Evolutionary conservation across 768 basidiomycete genomes (phyloP).

Genomic region (Boletus subcaerulescens): DNA sequence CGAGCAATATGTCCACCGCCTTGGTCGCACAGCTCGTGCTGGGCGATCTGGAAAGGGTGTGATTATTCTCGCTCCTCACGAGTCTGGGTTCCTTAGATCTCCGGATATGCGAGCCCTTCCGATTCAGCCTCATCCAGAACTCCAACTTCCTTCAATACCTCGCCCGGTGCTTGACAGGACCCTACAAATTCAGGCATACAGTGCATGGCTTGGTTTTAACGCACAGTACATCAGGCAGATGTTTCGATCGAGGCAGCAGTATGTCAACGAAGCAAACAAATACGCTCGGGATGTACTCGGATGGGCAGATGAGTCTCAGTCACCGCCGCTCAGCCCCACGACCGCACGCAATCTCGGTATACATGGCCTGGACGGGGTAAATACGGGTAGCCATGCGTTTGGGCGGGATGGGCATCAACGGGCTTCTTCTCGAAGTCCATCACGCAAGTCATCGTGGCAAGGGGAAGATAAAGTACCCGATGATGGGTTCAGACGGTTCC

Average conservation of each 20-base stretch:
- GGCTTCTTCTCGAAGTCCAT: conserved; percentile 4
- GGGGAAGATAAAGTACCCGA: neutral
- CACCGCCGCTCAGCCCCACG: conserved; percentile 40
- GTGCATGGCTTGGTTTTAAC: conserved; percentile 58
- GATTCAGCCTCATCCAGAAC: conserved; percentile 32
- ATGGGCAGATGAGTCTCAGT: conserved; percentile 31
- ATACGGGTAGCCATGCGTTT: conserved; percentile 3
- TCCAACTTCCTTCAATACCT: conserved; percentile 27
- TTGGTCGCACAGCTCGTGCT: conserved; percentile 76
- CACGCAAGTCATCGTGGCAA: conserved; percentile 12
- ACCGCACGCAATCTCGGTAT: conserved; percentile 52
- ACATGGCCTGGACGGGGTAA: conserved; percentile 34
- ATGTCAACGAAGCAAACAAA: conserved; percentile 40
- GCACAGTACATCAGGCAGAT: conserved; percentile 38
- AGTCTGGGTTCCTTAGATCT: conserved; percentile 45
- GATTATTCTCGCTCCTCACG: conserved; percentile 51
- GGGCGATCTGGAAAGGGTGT: conserved; percentile 61
- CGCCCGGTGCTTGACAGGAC: conserved; percentile 31
- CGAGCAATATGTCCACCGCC: conserved; percentile 78
- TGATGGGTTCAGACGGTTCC: neutral
- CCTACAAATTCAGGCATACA: conserved; percentile 50
- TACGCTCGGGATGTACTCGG: conserved; percentile 38
- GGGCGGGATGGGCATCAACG: neutral
- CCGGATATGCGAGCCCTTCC: conserved; percentile 40
- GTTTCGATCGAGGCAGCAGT: conserved; percentile 37